Percentiles rank a stretch among this genome's conserved stretches.
Conservation (phyloP, 2,329 filamentous ascomycete species). For the Colletotrichum eremochloae region DNA sequence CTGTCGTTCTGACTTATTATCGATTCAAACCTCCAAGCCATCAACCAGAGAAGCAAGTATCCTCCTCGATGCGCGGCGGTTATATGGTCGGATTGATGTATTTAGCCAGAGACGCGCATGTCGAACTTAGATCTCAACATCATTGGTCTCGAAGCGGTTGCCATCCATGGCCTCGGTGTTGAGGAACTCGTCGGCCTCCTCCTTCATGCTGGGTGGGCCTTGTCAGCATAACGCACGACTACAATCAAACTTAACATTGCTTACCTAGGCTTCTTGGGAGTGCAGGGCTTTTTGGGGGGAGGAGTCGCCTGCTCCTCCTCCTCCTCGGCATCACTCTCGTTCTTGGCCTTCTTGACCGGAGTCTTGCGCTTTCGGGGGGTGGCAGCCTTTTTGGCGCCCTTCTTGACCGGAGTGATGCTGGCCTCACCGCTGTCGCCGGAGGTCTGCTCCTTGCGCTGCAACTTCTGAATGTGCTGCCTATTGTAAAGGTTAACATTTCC, state of each 20-base stretch:
- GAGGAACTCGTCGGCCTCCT: conserved; percentile 6
- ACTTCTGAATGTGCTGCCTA: conserved; percentile 63
- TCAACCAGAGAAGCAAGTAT: neutral
- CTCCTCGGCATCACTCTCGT: conserved; percentile 45
- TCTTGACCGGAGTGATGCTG: conserved; percentile 41
- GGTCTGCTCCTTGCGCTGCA: conserved; percentile 53
- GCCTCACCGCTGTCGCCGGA: conserved; percentile 39
- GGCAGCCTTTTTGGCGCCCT: conserved; percentile 29
- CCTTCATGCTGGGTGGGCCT: neutral
- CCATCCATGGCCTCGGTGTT: neutral
- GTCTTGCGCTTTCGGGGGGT: conserved; percentile 50
- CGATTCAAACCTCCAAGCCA: conserved; percentile 8
- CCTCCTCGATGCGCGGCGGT: neutral
- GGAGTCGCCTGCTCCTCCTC: conserved; percentile 45
- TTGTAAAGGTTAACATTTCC: conserved; percentile 34
- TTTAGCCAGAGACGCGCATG: neutral
- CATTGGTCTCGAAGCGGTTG: neutral
- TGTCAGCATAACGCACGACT: neutral
- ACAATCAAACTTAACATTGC: neutral
- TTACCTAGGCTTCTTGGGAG: conserved; percentile 22
- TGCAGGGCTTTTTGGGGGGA: conserved; percentile 42
- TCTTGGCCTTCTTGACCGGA: conserved; percentile 46
- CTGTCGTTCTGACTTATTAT: neutral
- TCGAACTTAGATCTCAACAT: conserved; percentile 39
- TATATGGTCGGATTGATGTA: neutral